phyloP scores from a whole-genome alignment of 495 filamentous ascomycete genomes.

The Usnea hakonensis region DNA sequence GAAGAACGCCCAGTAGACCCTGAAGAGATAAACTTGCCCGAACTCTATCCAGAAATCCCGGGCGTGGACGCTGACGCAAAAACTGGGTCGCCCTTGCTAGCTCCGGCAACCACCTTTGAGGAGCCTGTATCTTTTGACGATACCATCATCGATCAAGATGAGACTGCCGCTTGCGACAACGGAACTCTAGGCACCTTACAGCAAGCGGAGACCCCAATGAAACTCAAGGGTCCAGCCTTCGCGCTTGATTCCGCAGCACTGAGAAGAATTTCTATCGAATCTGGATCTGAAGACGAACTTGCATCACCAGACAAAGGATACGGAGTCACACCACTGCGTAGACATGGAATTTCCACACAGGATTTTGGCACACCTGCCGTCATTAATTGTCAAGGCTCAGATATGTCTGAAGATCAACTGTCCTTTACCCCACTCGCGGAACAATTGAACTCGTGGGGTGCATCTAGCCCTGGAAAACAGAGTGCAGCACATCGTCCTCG shows the following conservation, averaged over 20 bases:
- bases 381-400: slow-evolving; percentile 10
- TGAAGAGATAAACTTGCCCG: not conserved
- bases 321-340: slow-evolving; percentile 22
- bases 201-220: not conserved
- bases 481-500: slow-evolving; percentile 29
- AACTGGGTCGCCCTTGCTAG: not conserved
- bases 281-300: slow-evolving; percentile 50
- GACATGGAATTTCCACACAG: slow-evolving; percentile 30
- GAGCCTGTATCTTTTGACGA: not conserved
- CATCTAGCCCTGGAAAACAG: slow-evolving; percentile 42
- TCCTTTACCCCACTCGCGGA: slow-evolving; percentile 51
- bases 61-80: not conserved
- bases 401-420: slow-evolving; percentile 22
- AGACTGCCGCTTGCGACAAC: slow-evolving; percentile 5
- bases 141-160: slow-evolving; percentile 22
- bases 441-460: slow-evolving; percentile 53
- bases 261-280: slow-evolving; percentile 30
- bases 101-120: not conserved
- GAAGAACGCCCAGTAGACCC: slow-evolving; percentile 5
- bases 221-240: slow-evolving; percentile 8
- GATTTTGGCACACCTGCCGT: slow-evolving; percentile 23
- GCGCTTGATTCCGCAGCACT: slow-evolving; percentile 13
- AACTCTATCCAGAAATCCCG: not conserved
- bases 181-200: slow-evolving; percentile 6
- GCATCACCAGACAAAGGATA: slow-evolving; percentile 28